Evolutionary conservation across 305 asterid species (phyloP), one percentile per base, ranked within the genome.

Genomic region (Fraxinus dipetala): DNA sequence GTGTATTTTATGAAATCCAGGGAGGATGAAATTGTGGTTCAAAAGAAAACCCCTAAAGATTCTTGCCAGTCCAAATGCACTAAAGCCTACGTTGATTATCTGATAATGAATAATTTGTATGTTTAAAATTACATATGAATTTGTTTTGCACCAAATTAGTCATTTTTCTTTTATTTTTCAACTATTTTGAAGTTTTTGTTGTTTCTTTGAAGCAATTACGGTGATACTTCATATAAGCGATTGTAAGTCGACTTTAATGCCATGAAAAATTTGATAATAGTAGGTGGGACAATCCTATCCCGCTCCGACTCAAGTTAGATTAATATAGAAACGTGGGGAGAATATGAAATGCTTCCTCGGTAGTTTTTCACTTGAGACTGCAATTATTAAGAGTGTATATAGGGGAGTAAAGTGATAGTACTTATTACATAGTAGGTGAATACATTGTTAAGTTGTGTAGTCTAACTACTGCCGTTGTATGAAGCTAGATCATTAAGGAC

Each of bases 61-160:
- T 84, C 86, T 22, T 84, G 83, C 84, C 84, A 59, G 79, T 78
- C 87, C 36, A 67, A 82, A 77, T 84, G 89, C 84, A 81, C 80
- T 28, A 80, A 77, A 43, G 36, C 84, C 34, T 84, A 32, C 35
- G 85, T 85, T 72, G 86, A 84, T 79, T 84, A 86, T 79, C 80
- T 79, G 84, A 16, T n/a, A 51, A 16, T 51, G 63, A 51, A 4
- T 51, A 5, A 51, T 51, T n/a, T 51, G 24, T 4, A 51, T 4
- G 8, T 51, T 51, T 48, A 2, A 48, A 14, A 48, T 48, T 48
- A 14, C 59, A 48, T 48, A 13, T 48, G 59, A 4, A 4, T 2
- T 13, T 48, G 3, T 45, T 48, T 38, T 38, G 2, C 59, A 2
- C 6, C 59, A 14, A 45, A 48, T 48, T 34, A 43, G 16, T 77